Percentiles rank a stretch among this genome's conserved stretches.
These are phyloP conservation scores for Ustilago nuda DNA, from an alignment of 1,284 basidiomycete species.

Conservation along the genomic window DNA sequence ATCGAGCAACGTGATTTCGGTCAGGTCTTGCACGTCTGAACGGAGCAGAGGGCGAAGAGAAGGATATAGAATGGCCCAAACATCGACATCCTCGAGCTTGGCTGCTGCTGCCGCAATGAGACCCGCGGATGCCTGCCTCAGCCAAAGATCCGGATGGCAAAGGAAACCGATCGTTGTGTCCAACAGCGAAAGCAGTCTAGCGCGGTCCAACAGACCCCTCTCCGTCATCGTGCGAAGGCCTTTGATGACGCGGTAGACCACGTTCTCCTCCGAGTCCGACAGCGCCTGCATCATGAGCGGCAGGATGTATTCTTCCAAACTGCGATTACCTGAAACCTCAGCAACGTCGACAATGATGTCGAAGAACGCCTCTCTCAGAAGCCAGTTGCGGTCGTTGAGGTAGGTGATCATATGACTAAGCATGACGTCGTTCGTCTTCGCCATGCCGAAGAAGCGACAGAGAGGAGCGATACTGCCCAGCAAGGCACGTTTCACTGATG, in stretches of 20 bases:
- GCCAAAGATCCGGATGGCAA: slow-evolving; percentile 97
- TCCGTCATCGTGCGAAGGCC: slow-evolving; percentile 87
- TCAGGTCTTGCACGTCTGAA: slow-evolving; percentile 83
- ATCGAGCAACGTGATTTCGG: slow-evolving; percentile 79
- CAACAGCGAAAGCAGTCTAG: slow-evolving; percentile 94
- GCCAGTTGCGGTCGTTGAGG: slow-evolving; percentile 92
- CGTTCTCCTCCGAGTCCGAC: slow-evolving; percentile 90
- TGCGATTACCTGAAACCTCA: slow-evolving; percentile 42
- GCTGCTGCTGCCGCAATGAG: slow-evolving; percentile 85
- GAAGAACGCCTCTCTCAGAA: slow-evolving; percentile 89
- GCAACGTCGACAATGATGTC: slow-evolving; percentile 95
- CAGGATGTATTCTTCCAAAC: slow-evolving; percentile 80
- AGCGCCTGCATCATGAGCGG: slow-evolving; percentile 90
- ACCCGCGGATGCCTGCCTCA: slow-evolving; percentile 90
- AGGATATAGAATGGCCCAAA: slow-evolving; percentile 96
- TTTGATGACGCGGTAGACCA: slow-evolving; percentile 86
- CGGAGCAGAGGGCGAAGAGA: slow-evolving; percentile 85
- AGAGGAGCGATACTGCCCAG: slow-evolving; percentile 83
- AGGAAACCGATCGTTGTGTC: slow-evolving; percentile 86
- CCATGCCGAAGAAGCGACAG: slow-evolving; percentile 90
- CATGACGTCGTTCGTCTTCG: slow-evolving; percentile 92
- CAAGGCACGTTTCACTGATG: slow-evolving; percentile 74
- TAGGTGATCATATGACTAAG: slow-evolving; percentile 99
- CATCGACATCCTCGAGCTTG: slow-evolving; percentile 76
- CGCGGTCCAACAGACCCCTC: slow-evolving; percentile 86